Evolutionary conservation across 1,139 yeast species (phyloP), one percentile per base, ranked within the genome.

Genomic region (Kodamaea arcana): DNA sequence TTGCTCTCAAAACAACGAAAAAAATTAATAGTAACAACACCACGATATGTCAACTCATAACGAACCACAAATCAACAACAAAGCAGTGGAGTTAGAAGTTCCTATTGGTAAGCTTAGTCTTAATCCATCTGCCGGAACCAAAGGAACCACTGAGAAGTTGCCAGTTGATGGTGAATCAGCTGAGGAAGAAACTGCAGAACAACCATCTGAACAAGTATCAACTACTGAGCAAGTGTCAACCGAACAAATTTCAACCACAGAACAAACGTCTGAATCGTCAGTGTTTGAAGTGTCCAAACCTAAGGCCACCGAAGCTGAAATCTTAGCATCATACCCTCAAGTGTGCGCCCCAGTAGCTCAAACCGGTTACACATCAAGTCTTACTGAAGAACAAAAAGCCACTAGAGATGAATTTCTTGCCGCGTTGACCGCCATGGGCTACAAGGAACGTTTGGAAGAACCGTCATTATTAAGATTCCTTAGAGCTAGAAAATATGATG

Each of bases 401-500:
- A 72, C 74, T 24, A 62, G 88, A 42, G 72, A 67, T 35, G 72
- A 76, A 47, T 63, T 92, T 42, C 78, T 81, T 48, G 68, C 66
- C 21, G 66, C 71, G 37, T 70, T 90, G 47, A 62, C 60, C 39
- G 81, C 71, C 7, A 73, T 69, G 39, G 95, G 94, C 2, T 87
- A 71, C 64, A 72, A 65, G 21, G 75, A 78, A 34, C 79, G 98
- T 50, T 63, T 85, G 37, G 98, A 92, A 60, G 95, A 86, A 51
- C 85, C 96, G n/a, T 74, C 94, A 4, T 65, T 92, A 58, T 74
- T 87, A 54, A 79, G 98, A 51, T 92, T 92, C 65, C 71, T 94
- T 49, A 79, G 98, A 56, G 98, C 98, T 14, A 81, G 98, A 61
- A 90, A 88, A 72, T 92, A 92, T 54, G 96, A 88, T 51, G 66